phyloP scores from a whole-genome alignment of 768 basidiomycete genomes.

The Mycena belliarum region DNA sequence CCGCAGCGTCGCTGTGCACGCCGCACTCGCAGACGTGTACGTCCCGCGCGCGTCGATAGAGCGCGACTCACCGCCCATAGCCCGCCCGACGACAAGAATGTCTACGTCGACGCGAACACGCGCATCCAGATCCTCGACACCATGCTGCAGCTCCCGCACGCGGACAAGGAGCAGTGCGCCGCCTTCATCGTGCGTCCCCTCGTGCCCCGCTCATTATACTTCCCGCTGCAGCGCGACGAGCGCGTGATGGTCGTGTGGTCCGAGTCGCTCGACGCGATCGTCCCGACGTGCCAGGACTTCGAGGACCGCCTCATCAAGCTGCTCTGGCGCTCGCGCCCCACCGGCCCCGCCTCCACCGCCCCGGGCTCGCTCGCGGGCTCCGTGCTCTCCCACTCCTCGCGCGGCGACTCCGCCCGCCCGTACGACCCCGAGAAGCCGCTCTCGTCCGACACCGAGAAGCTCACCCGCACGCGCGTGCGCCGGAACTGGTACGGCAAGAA shows the following conservation, averaged over 20 bases:
- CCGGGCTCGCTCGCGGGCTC: slow-evolving; percentile 26
- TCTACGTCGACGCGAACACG: slow-evolving; percentile 79
- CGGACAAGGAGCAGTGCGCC: slow-evolving; percentile 85
- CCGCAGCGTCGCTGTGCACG: slow-evolving; percentile 76
- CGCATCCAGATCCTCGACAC: slow-evolving; percentile 85
- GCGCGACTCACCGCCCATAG: no score
- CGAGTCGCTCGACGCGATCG: slow-evolving; percentile 75
- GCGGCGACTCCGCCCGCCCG: slow-evolving; percentile 19
- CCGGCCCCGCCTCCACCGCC: slow-evolving; percentile 32
- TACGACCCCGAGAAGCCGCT: slow-evolving; percentile 35
- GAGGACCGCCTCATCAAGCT: slow-evolving; percentile 79
- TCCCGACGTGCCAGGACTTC: slow-evolving; percentile 72
- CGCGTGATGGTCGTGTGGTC: slow-evolving; percentile 85
- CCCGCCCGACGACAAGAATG: slow-evolving; percentile 57
- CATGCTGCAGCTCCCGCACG: slow-evolving; percentile 73
- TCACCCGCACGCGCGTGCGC: slow-evolving; percentile 34
- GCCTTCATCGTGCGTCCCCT: slow-evolving; percentile 72
- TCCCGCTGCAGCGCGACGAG: slow-evolving; percentile 65
- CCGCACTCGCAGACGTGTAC: slow-evolving; percentile 69
- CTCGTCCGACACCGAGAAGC: not conserved
- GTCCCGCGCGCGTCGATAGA: slow-evolving; percentile 45
- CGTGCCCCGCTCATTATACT: not conserved
- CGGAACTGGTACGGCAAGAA: slow-evolving; percentile 66
- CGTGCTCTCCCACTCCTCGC: slow-evolving; percentile 28
- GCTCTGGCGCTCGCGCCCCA: slow-evolving; percentile 62